These are phyloP conservation scores for Tetrapyrgos nigripes DNA, from an alignment of 1,284 basidiomycete species.

Conservation along the genomic window DNA sequence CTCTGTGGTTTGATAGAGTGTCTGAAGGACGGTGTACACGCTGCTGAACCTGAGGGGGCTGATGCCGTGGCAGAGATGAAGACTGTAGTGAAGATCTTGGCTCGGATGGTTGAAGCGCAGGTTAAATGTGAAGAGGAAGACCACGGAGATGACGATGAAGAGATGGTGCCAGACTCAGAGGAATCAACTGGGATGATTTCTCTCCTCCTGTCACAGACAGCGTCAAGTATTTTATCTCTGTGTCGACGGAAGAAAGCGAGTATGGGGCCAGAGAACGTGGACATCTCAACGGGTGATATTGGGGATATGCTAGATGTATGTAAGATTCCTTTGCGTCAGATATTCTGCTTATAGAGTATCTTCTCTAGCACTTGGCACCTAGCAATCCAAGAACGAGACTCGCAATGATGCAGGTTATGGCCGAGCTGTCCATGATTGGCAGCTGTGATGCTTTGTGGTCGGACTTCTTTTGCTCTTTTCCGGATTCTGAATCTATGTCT, in stretches of 20 bases:
- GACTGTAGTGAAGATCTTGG: background rate
- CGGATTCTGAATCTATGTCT: background rate
- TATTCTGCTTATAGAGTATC: constrained; percentile 1
- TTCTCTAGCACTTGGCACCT: constrained; percentile 28
- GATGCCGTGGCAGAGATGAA: background rate
- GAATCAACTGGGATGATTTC: background rate
- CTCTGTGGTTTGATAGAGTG: constrained; percentile 28
- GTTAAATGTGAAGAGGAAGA: background rate
- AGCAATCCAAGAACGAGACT: constrained; percentile 35
- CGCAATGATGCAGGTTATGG: constrained; percentile 38
- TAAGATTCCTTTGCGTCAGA: constrained; percentile 9
- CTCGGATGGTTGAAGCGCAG: background rate
- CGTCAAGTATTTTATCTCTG: background rate
- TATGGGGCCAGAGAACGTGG: background rate
- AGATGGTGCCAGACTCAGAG: background rate
- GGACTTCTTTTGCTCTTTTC: background rate
- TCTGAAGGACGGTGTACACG: constrained; percentile 5
- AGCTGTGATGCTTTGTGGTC: constrained; percentile 29
- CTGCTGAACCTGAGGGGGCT: background rate
- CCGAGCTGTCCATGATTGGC: constrained; percentile 29
- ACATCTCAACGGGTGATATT: constrained; percentile 25
- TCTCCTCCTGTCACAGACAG: background rate
- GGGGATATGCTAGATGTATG: constrained; percentile 42
- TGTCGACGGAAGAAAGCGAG: background rate
- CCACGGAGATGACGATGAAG: background rate